Percentiles rank a stretch among this genome's conserved stretches.
Evolutionary conservation across 768 basidiomycete genomes (phyloP).

Genomic region (Lentinula detonsa): DNA sequence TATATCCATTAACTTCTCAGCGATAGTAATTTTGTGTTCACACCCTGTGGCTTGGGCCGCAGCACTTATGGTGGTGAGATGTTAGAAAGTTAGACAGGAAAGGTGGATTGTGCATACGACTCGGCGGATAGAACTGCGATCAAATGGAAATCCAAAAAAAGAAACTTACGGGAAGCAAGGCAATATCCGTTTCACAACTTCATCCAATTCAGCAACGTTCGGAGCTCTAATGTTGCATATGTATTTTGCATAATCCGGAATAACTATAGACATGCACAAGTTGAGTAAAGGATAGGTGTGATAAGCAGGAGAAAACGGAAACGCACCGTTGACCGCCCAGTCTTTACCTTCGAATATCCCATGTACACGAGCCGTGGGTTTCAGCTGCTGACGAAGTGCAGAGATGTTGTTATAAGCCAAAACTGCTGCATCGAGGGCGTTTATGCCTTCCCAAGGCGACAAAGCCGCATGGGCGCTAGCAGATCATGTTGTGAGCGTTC

Average conservation of each 20-base stretch:
- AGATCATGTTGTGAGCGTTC: background rate
- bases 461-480: constrained; percentile 72
- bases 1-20: constrained; percentile 43
- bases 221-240: constrained; percentile 76
- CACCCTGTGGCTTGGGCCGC: constrained; percentile 67
- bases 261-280: constrained; percentile 40
- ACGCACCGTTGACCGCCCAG: constrained; percentile 68
- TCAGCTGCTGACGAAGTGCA: constrained; percentile 75
- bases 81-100: background rate
- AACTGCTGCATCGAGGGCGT: constrained; percentile 84
- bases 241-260: constrained; percentile 77
- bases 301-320: background rate
- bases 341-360: constrained; percentile 72
- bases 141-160: background rate
- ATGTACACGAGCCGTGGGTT: constrained; percentile 73
- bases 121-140: background rate
- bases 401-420: constrained; percentile 78
- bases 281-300: background rate
- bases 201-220: constrained; percentile 52
- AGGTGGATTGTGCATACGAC: background rate
- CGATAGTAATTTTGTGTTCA: constrained; percentile 33
- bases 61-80: constrained; percentile 34
- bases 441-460: constrained; percentile 81
- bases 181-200: constrained; percentile 51
- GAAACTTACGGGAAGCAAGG: constrained; percentile 65